Evolutionary conservation across 1,139 yeast genomes (phyloP).

Genomic region (Suhomyces yuchorum): DNA sequence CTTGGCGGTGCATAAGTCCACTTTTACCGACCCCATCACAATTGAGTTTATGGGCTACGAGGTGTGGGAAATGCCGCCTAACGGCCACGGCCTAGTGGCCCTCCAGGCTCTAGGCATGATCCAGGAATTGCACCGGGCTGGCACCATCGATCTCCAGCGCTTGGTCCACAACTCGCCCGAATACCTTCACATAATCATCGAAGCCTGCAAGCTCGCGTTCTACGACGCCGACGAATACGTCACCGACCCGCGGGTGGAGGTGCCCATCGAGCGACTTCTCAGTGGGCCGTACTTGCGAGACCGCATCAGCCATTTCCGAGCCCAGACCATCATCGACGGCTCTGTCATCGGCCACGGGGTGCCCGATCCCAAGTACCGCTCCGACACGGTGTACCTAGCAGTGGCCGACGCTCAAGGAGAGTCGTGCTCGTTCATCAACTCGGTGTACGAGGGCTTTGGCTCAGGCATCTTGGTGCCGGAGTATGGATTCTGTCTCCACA

Average conservation of each 20-base stretch:
- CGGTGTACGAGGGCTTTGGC: constrained; percentile 73
- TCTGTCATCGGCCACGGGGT: constrained; percentile 52
- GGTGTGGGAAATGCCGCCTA: constrained; percentile 80
- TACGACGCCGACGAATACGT: constrained; percentile 78
- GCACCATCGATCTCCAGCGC: constrained; percentile 45
- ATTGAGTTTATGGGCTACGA: constrained; percentile 46
- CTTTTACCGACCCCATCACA: constrained; percentile 62
- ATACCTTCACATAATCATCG: constrained; percentile 69
- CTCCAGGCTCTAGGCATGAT: constrained; percentile 68
- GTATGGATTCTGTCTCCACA: constrained; percentile 72
- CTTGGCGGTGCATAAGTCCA: constrained; percentile 55
- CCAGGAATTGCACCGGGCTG: constrained; percentile 52
- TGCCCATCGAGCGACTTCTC: constrained; percentile 39
- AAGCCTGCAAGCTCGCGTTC: constrained; percentile 71
- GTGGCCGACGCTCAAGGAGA: constrained; percentile 73
- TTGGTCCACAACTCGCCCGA: constrained; percentile 70
- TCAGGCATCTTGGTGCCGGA: constrained; percentile 69
- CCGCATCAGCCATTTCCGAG: constrained; percentile 51
- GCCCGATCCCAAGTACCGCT: constrained; percentile 63
- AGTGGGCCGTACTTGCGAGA: constrained; percentile 47
- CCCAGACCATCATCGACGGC: constrained; percentile 43
- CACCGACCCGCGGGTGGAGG: constrained; percentile 56
- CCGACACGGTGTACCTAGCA: constrained; percentile 78
- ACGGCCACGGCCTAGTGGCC: constrained; percentile 79
- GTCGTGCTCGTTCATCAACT: constrained; percentile 81